Evolutionary conservation across 1,284 basidiomycete species (phyloP), one percentile per base, ranked within the genome.

Genomic region (Apiotrichum siamense): DNA sequence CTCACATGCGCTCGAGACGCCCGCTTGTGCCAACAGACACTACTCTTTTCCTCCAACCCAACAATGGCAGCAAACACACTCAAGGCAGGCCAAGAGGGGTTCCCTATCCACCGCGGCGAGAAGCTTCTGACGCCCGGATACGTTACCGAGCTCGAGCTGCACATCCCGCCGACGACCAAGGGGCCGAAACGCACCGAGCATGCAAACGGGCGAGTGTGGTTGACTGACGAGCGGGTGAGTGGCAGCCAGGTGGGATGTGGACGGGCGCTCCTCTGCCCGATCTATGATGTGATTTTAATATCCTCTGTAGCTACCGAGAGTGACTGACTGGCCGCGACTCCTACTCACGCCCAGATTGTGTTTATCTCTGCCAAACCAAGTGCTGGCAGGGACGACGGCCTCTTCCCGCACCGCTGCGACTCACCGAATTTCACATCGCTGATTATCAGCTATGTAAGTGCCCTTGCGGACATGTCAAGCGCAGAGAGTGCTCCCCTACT

Each of bases 191-290:
- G 67, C 35, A 63, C 47, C 4, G 69, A 69, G 27, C 40, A 17
- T 10, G 55, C 62, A 2, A 60, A 58, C 42, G 70, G 70, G 1
- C 39, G 54, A 15, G 26, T 71, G 24, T 73, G 65, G 64, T 56
- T 70, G 31, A 71, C 69, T 3, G 65, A 70, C 49, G 58, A 67
- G 41, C 48, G 70, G 13, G 69, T 73, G 38, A 48, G 67, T 59
- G 7, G 12, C 2, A 2, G 1, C 9, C 15, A 12, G 2, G 25
- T 17, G 18, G 11, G 18, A 20, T 37, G 36, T 9, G 3, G 20
- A 7, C 21, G 18, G 36, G 18, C 18, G 17, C 20, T 37, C 18
- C n/a, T n/a, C 27, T 33, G 25, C 31, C 17, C 20, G 20, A 24
- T n/a, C 29, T 31, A 31, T 15, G 10, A 31, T 25, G 21, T 39